Conservation (phyloP, 2,329 filamentous ascomycete genomes). For the Coniochaeta sp. region DNA sequence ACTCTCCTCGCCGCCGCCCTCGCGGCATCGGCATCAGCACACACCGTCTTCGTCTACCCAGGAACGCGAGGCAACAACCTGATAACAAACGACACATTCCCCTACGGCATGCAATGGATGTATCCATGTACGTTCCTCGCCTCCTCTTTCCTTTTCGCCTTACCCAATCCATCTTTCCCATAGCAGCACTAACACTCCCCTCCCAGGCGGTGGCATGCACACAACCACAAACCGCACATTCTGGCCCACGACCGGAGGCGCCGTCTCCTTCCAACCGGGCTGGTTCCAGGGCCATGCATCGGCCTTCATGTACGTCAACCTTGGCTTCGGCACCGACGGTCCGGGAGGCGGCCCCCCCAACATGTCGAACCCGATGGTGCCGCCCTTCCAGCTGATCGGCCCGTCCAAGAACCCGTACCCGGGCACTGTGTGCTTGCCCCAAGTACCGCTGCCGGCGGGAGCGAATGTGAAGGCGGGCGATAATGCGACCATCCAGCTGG, state of each 20-base stretch:
- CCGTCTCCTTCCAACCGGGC: conserved; percentile 84
- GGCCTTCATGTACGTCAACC: conserved; percentile 83
- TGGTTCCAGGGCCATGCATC: conserved; percentile 88
- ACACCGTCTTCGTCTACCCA: conserved; percentile 80
- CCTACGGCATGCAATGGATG: conserved; percentile 91
- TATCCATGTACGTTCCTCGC: conserved; percentile 70
- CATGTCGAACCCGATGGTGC: conserved; percentile 78
- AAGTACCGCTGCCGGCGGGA: conserved; percentile 74
- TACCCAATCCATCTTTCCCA: background rate
- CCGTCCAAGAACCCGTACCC: conserved; percentile 80
- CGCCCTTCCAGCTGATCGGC: conserved; percentile 75
- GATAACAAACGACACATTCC: conserved; percentile 68
- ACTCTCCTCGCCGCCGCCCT: conserved; percentile 34
- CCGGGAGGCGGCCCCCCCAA: conserved; percentile 64
- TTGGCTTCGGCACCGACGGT: conserved; percentile 70
- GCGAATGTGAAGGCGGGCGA: conserved; percentile 70
- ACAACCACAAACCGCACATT: conserved; percentile 77
- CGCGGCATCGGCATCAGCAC: conserved; percentile 51
- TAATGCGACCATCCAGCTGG: conserved; percentile 81
- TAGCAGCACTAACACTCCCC: conserved; percentile 1
- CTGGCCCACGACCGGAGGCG: conserved; percentile 84
- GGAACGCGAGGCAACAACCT: conserved; percentile 85
- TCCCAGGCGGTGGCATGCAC: conserved; percentile 77
- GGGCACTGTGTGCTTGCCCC: conserved; percentile 81
- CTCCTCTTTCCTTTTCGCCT: background rate